Base-by-base conservation (phyloP, 768 basidiomycete species). In the Tulasnella sp. region DNA sequence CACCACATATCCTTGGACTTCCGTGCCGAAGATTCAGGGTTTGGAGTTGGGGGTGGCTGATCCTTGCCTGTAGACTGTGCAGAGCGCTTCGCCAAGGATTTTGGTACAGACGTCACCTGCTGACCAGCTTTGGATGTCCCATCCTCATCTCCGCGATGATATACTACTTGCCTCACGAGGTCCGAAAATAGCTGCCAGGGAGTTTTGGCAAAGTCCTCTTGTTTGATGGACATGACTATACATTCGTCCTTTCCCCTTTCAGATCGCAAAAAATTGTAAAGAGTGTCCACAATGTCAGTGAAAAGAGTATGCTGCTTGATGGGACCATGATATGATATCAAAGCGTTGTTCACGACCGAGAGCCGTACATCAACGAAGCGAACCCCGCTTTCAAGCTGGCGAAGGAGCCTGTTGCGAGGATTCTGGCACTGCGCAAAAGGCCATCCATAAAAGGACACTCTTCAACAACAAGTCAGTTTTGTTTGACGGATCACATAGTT, bases 391-490 rank as follows among this genome's bases (percentile, higher is more conserved):
- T 68, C 66, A 8, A 96, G 71, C 65, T 96, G 91, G 16, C 69
- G 65, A 25, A 66, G 66, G 22, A 93, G 74, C 0, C 79, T 75
- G 0, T 76, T 81, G 3, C 65, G 61, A 7, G 67, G 66, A 31
- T 75, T 74, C 63, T 95, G 90, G 60, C 91, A 96, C 62, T 93
- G 88, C 0, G 85, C 83, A 32, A 92, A 66, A 0, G 83, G 84
- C 79, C 82, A 86, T 12, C 84, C 83, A 57, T 88, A 81, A 56
- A 87, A 77, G 7, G 87, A 81, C 78, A 89, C 80, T 4, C 81
- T 83, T 61, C 47, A 54, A 58, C 54, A 35, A 57, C 49, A 19
- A 19, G 5, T 35, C 27, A 9, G 28, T 33, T 29, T 19, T 29
- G 29, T 20, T 20, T 24, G 15, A 53, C 41, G 41, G 58, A 45